A percentile compares a stretch with the other conserved stretches of the same genome.
These are phyloP conservation scores for Pichia ethanolica DNA, from an alignment of 805 yeast species.

Conservation along the genomic window DNA sequence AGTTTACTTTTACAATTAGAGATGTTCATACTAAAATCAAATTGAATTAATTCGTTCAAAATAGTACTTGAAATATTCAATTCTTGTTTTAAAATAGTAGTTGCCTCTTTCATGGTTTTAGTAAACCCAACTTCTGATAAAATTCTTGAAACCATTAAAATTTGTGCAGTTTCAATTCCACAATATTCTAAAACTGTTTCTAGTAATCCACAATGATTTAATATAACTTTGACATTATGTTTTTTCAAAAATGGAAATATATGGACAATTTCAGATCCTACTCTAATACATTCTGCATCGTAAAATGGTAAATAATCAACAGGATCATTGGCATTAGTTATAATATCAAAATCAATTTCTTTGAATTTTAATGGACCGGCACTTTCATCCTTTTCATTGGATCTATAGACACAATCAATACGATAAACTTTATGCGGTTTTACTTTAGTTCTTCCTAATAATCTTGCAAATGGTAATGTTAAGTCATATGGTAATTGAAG, in stretches of 20 bases:
- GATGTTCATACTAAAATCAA: conserved; percentile 69
- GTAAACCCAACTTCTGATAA: conserved; percentile 74
- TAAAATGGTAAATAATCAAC: conserved; percentile 37
- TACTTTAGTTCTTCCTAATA: conserved; percentile 55
- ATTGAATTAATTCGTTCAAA: conserved; percentile 70
- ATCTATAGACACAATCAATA: conserved; percentile 76
- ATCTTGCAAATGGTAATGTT: conserved; percentile 83
- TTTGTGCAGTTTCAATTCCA: conserved; percentile 68
- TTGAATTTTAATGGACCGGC: conserved; percentile 71
- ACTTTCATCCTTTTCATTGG: conserved; percentile 47
- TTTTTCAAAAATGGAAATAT: conserved; percentile 60
- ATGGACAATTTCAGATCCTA: conserved; percentile 64
- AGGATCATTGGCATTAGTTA: conserved; percentile 33
- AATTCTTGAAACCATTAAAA: conserved; percentile 57
- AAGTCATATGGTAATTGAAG: conserved; percentile 85
- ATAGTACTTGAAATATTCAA: conserved; percentile 75
- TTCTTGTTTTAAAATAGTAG: conserved; percentile 43
- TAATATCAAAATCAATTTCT: conserved; percentile 82
- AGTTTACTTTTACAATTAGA: conserved; percentile 57
- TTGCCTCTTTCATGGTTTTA: conserved; percentile 53
- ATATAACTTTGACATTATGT: conserved; percentile 48
- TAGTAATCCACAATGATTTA: conserved; percentile 78
- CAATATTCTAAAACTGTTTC: conserved; percentile 76
- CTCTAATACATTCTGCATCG: conserved; percentile 86
- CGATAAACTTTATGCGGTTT: conserved; percentile 58